These are phyloP conservation scores for Monilinia vaccinii-corymbosi DNA, from an alignment of 2,329 filamentous ascomycete species.

Conservation along the genomic window DNA sequence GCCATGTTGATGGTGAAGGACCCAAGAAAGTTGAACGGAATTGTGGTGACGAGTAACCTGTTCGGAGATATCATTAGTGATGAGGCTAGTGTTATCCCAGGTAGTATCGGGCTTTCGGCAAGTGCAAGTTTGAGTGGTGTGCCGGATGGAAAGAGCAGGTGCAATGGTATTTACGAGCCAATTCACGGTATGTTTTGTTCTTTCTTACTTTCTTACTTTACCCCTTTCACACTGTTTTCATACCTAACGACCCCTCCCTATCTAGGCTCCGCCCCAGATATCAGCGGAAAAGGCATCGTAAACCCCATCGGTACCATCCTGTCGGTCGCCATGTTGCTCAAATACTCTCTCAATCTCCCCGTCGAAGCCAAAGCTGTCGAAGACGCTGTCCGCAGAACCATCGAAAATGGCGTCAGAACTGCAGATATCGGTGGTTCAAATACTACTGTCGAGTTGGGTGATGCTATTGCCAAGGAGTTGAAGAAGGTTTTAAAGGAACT, in stretches of 20 bases:
- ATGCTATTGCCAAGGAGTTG: conserved; percentile 70
- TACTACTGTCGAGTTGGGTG: conserved; percentile 69
- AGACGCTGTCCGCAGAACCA: conserved; percentile 67
- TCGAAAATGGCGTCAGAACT: conserved; percentile 71
- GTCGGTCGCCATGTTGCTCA: conserved; percentile 90
- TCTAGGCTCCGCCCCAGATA: conserved; percentile 79
- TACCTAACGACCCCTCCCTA: neutral
- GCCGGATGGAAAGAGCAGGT: conserved; percentile 73
- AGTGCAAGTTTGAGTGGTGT: conserved; percentile 80
- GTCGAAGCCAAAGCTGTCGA: conserved; percentile 72
- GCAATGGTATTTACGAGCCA: conserved; percentile 95
- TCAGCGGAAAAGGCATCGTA: conserved; percentile 82
- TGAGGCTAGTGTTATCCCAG: conserved; percentile 90
- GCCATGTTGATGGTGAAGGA: conserved; percentile 98
- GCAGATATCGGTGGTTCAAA: conserved; percentile 75
- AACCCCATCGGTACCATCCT: conserved; percentile 89
- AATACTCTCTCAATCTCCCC: conserved; percentile 78
- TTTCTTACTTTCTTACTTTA: neutral
- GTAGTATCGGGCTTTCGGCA: conserved; percentile 78
- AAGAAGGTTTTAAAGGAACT: conserved; percentile 47
- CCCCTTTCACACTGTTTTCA: neutral
- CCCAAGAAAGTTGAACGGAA: conserved; percentile 76
- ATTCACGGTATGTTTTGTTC: conserved; percentile 65
- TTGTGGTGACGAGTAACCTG: conserved; percentile 86
- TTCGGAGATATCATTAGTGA: conserved; percentile 96